Conservation (phyloP, 352 stramenopile genomes). For the Phytophthora chlamydospora region DNA sequence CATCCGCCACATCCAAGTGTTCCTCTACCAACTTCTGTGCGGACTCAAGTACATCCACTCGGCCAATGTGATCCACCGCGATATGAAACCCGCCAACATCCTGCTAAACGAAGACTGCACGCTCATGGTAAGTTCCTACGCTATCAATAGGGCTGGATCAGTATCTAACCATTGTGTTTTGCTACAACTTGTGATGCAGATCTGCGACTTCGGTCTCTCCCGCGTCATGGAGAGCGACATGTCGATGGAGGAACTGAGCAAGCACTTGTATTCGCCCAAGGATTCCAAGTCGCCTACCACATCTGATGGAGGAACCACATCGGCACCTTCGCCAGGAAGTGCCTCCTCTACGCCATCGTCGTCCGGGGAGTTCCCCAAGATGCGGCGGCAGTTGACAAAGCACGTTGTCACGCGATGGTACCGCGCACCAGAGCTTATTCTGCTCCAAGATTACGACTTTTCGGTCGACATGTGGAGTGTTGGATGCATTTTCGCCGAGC, state of each 20-base stretch:
- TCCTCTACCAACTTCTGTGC: constrained; percentile 95
- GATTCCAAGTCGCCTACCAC: constrained; percentile 80
- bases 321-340: constrained; percentile 62
- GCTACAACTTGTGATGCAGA: constrained; percentile 36
- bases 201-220: constrained; percentile 86
- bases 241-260: constrained; percentile 77
- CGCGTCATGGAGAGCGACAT: constrained; percentile 81
- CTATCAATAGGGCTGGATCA: not conserved
- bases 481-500: constrained; percentile 94
- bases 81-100: constrained; percentile 92
- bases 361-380: constrained; percentile 63
- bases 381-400: constrained; percentile 95
- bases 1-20: constrained; percentile 97
- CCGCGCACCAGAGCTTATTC: constrained; percentile 95
- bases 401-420: constrained; percentile 99
- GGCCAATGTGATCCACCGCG: constrained; percentile 88
- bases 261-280: constrained; percentile 83
- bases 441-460: constrained; percentile 95
- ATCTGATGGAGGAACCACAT: constrained; percentile 65
- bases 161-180: constrained; percentile 1
- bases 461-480: constrained; percentile 99
- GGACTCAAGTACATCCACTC: constrained; percentile 97
- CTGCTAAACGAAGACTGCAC: constrained; percentile 89
- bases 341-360: constrained; percentile 78
- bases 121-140: constrained; percentile 56